Percentiles rank a stretch among this genome's conserved stretches.
Conservation (phyloP, 345 rosid species). For the Boechera stricta region DNA sequence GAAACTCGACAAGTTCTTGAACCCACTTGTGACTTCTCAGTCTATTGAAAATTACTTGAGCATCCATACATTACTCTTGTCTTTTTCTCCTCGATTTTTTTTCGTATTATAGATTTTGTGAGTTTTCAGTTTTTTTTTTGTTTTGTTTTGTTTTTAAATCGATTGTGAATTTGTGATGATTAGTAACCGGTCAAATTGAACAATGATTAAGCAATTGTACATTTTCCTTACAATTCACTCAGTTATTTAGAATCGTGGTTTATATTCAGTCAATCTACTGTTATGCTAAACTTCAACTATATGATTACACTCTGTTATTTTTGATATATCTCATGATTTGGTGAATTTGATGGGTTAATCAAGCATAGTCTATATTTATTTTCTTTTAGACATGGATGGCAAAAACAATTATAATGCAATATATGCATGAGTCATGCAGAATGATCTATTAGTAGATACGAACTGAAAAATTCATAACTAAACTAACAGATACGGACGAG, state of each 20-base stretch:
- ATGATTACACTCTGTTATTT: neutral
- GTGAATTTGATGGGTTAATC: too few species aligned
- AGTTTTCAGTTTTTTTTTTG: too few species aligned
- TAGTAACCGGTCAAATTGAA: neutral
- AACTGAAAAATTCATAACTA: slow-evolving; percentile 5
- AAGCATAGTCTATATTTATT: neutral
- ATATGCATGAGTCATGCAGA: neutral
- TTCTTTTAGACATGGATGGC: neutral
- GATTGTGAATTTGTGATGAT: neutral
- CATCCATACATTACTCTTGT: neutral
- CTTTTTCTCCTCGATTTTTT: too few species aligned
- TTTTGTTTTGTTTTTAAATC: too few species aligned
- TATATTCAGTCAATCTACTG: neutral
- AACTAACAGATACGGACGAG: neutral
- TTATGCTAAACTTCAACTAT: neutral
- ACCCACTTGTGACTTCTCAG: slow-evolving; percentile 11
- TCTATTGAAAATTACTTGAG: slow-evolving; percentile 7
- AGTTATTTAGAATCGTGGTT: neutral
- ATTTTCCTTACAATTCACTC: neutral
- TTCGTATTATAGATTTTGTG: too few species aligned
- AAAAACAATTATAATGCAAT: neutral
- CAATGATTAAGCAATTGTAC: neutral
- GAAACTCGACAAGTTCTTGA: slow-evolving; percentile 31
- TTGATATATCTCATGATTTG: too few species aligned
- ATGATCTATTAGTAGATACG: neutral